Conservation (phyloP, 331 rosid species). For the Phaseolus coccineus region DNA sequence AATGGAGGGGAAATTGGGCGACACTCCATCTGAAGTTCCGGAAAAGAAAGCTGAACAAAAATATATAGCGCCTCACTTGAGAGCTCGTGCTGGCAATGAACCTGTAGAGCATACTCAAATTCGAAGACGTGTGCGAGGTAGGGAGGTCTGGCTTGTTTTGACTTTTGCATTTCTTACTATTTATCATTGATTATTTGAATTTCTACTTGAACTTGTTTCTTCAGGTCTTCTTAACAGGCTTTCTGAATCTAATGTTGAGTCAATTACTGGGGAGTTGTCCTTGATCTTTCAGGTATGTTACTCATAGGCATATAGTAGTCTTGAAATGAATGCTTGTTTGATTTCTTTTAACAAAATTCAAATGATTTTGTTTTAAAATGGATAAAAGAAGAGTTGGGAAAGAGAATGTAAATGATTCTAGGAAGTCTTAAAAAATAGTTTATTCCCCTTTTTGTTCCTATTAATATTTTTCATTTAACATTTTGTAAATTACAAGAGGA, state of each 20-base stretch:
- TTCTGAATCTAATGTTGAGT: constrained; percentile 84
- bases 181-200: constrained; percentile 4
- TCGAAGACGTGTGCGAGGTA: constrained; percentile 76
- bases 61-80: constrained; percentile 80
- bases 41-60: constrained; percentile 50
- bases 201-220: constrained; percentile 42
- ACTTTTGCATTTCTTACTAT: constrained; percentile 14
- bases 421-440: background rate
- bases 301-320: constrained; percentile 1
- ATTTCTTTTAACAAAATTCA: background rate
- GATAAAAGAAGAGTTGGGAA: constrained; percentile 5
- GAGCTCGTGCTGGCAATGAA: constrained; percentile 72
- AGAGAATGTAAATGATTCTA: background rate
- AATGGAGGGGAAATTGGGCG: constrained; percentile 43
- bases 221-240: constrained; percentile 83
- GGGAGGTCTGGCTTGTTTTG: constrained; percentile 38
- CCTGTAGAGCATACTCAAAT: constrained; percentile 74
- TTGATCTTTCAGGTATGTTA: constrained; percentile 59
- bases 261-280: constrained; percentile 79
- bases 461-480: background rate
- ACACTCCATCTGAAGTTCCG: constrained; percentile 49
- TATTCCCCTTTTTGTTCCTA: background rate
- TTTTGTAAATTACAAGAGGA: background rate
- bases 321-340: constrained; percentile 7
- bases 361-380: constrained; percentile 17